Base-by-base conservation (phyloP, 2,329 filamentous ascomycete genomes). In the Pseudocercospora musae region DNA sequence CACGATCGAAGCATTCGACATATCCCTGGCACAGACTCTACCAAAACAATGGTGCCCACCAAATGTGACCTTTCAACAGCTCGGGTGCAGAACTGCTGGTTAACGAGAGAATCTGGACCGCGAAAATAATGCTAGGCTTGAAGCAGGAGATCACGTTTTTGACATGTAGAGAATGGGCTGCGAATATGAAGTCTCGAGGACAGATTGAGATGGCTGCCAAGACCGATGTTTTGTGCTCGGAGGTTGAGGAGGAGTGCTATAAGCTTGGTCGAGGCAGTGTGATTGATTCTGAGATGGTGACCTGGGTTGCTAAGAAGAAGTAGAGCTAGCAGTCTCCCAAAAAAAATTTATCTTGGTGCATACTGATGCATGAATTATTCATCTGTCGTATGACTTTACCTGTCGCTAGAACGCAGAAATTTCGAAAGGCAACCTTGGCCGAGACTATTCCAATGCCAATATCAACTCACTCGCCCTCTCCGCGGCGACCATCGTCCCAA, bases 401-500 rank as follows among this genome's bases (percentile, higher is more conserved):
- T 44, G 1, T 42, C 40, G 40, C 40, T 44, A n/a, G n/a, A 44
- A n/a, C 40, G 18, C 40, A 2, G 40, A 44, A 44, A 44, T 6
- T 8, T 9, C 8, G n/a, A 23, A 13, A 46, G 15, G 21, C 21
- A 46, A 9, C 7, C 1, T 3, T 15, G 2, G 2, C n/a, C 18
- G 9, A 5, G n/a, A n/a, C 42, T 48, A 58, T 31, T 68, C 59
- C 57, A 76, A 57, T 23, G 66, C 72, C 62, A 79, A 70, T 66
- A 85, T 82, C 66, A 79, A 74, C 72, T 84, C 82, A 2, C 78
- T 76, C 0, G 79, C 83, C 65, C 77, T 78, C 74, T 85, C 83
- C 0, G 77, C 83, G 4, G 80, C 82, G 20, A 82, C 78, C 81
- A 85, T 84, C 25, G 83, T 77, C 0, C 81, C 82, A 70, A 84